Evolutionary conservation across 805 yeast species (phyloP).

Genomic region (Saccharomycopsis sp.): DNA sequence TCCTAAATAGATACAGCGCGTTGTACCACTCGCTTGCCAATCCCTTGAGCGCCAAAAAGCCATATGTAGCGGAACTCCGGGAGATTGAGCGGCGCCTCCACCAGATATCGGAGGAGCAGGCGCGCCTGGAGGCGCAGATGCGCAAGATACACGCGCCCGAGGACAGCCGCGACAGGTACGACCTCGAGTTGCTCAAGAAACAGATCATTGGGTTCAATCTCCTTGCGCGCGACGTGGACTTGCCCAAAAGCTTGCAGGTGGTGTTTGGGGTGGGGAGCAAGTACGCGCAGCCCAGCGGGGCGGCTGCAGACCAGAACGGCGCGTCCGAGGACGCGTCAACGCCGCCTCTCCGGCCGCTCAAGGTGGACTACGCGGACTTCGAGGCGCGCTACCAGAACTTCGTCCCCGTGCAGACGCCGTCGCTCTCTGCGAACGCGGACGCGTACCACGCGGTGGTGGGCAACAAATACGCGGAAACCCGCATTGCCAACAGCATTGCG

Average conservation of each 20-base stretch:
- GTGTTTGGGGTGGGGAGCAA: constrained; percentile 25
- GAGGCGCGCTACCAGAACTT: constrained; percentile 18
- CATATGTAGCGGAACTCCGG: constrained; percentile 30
- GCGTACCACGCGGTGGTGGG: constrained; percentile 34
- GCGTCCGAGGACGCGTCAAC: background rate
- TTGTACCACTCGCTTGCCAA: constrained; percentile 20
- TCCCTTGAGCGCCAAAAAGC: constrained; percentile 19
- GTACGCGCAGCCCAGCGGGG: constrained; percentile 1
- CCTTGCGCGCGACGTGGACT: constrained; percentile 55
- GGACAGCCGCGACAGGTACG: constrained; percentile 31
- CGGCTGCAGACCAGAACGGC: background rate
- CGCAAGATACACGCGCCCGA: constrained; percentile 20
- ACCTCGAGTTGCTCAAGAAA: constrained; percentile 41
- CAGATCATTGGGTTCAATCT: constrained; percentile 62
- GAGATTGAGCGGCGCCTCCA: constrained; percentile 38
- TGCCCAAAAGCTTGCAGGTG: constrained; percentile 47
- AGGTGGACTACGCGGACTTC: constrained; percentile 18
- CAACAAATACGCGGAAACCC: constrained; percentile 42
- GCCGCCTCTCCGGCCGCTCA: constrained; percentile 23
- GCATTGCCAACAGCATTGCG: constrained; percentile 46
- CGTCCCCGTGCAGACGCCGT: constrained; percentile 10
- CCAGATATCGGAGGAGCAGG: constrained; percentile 36
- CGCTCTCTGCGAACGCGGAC: constrained; percentile 10
- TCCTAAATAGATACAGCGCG: constrained; percentile 28
- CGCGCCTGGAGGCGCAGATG: background rate